Base-by-base conservation (phyloP, 768 basidiomycete species). In the Podaxis sp. region DNA sequence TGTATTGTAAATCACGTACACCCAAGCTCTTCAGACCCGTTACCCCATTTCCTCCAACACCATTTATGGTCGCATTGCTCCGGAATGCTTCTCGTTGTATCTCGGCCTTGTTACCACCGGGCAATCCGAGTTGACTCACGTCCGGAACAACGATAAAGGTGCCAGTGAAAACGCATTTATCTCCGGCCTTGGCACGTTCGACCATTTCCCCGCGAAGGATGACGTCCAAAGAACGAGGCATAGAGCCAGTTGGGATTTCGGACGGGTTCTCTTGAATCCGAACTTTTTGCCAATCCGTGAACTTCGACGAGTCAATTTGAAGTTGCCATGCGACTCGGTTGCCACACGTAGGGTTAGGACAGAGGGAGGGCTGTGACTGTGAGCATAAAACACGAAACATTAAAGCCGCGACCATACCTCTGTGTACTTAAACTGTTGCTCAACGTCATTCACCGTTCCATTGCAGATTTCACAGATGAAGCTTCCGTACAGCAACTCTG, bases 391-490 rank as follows among this genome's bases (percentile, higher is more conserved):
- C 46, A 64, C 40, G n/a, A 24, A 38, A 46, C 40, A 47, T 13
- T 9, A 43, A 54, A 57, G 13, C 36, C 37, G 56, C 27, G 53
- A 52, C 12, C 75, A 36, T 66, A 95, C 95, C 81, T 98, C 97
- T 19, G 97, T 99, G 73, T 98, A 98, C 73, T 98, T 99, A 84
- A 99, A 99, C 72, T 99, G 97, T 72, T 99, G 97, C 72, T 99
- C 97, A 53, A 99, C 88, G 70, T 98, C 96, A 59, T 90, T 85
- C 25, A 98, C 89, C 11, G 90, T 79, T 33, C 91, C 93, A 51
- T 85, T 83, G 71, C 97, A 99, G 47, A 89, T 83, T 74, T 93
- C 90, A 68, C 97, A 99, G 52, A 90, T 86, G 73, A 97, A 99
- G 63, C 92, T 95, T 19, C 96, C 97, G 69, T 84, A 95, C 19